Base-by-base conservation (phyloP, 495 filamentous ascomycete genomes). In the Antarctomyces pellizariae region DNA sequence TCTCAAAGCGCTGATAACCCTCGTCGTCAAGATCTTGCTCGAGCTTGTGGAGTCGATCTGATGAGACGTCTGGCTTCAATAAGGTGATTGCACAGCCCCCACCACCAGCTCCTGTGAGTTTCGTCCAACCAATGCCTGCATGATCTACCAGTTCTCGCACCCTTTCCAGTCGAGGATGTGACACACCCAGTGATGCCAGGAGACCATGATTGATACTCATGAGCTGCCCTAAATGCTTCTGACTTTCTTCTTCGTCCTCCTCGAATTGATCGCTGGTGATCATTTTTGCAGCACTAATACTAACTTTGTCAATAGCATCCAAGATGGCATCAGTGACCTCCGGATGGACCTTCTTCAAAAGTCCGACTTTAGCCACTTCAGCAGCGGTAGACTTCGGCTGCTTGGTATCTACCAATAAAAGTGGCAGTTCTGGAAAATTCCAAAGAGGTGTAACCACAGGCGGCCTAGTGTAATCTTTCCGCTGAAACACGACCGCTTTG, bases 81-180 rank as follows among this genome's bases (percentile, higher is more conserved):
- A 97, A 49, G 2, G 83, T 86, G 38, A 97, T 93, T 1, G 82
- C 80, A 46, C 86, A 92, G 1, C 86, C 86, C 20, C 86, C 86
- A 3, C 84, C 86, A 7, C 86, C 86, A 4, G 83, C 86, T 30
- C 86, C 86, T 1, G 86, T 97, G 25, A 97, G 61, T 44, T 97
- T 97, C 3, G 86, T 89, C 79, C 80, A 93, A 17, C 86, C 86
- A 29, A 91, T 72, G n/a, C 76, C 71, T 17, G 75, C 60, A 32
- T 75, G 65, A 37, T 93, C 84, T 25, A 93, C 76, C 10, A 97
- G 56, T 50, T 90, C 84, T 13, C 86, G 62, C 36, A 97, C 75
- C 3, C 84, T 70, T 48, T 97, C 86, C 25, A 97, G 59, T 18
- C 75, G 67, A 8, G 86, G 86, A 49, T 97, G 86, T 1, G 83